These are phyloP conservation scores for Silene noctiflora DNA, from an alignment of 179 eudicot species.

Conservation along the genomic window DNA sequence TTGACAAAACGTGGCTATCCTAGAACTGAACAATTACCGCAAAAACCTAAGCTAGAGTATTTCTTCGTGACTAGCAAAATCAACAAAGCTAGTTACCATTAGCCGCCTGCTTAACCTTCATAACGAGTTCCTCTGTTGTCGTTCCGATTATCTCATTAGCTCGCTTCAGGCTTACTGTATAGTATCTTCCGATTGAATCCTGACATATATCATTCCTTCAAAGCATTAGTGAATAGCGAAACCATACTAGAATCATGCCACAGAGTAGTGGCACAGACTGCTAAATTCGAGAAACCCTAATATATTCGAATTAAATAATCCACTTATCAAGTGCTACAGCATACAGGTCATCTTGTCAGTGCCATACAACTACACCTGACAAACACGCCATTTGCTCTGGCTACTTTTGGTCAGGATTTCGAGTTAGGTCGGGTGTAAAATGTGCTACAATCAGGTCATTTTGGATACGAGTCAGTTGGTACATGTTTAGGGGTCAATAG, in stretches of 20 bases:
- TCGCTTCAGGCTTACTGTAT: slow-evolving; percentile 51
- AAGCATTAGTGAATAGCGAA: not conserved
- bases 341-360: not conserved
- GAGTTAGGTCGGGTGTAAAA: not conserved
- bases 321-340: not conserved
- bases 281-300: not conserved
- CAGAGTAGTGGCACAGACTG: not conserved
- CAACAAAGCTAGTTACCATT: not conserved
- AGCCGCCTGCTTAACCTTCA: slow-evolving; percentile 43
- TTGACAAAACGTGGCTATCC: not conserved
- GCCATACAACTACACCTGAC: too few species aligned
- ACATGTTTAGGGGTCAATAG: not conserved
- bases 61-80: not conserved
- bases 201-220: slow-evolving; percentile 6
- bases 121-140: slow-evolving; percentile 77
- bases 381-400: too few species aligned
- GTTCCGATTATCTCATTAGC: slow-evolving; percentile 83
- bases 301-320: not conserved
- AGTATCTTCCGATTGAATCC: slow-evolving; percentile 38
- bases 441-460: not conserved
- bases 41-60: not conserved
- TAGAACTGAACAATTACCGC: not conserved
- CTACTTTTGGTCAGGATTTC: too few species aligned
- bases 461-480: not conserved
- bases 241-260: not conserved